Percentiles rank a stretch among this genome's conserved stretches.
Conservation (phyloP, 2,329 filamentous ascomycete genomes). For the Metarhizium anisopliae region DNA sequence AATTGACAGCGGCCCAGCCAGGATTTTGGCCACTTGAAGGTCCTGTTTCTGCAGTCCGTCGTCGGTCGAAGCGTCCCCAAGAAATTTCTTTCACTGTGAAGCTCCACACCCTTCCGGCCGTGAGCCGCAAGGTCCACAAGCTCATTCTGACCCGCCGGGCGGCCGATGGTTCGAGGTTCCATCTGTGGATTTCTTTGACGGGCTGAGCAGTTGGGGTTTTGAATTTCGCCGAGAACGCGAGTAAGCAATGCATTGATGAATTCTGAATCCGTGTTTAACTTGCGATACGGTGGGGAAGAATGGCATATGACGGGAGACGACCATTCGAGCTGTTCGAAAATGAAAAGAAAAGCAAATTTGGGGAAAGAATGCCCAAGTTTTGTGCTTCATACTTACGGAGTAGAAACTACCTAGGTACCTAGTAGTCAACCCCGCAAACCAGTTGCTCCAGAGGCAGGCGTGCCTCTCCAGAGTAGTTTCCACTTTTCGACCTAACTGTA, state of each 20-base stretch:
- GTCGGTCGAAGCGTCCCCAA: background rate
- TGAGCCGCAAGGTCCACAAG: background rate
- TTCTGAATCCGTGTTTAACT: too few relatives aligned
- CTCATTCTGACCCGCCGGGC: background rate
- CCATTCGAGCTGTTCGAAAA: too few relatives aligned
- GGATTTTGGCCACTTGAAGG: background rate
- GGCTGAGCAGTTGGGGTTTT: background rate
- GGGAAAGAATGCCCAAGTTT: too few relatives aligned
- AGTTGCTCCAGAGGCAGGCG: background rate
- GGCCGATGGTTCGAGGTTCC: background rate
- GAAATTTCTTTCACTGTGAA: background rate
- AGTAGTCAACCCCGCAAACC: background rate
- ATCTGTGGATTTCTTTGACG: background rate
- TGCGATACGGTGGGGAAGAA: too few relatives aligned
- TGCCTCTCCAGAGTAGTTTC: background rate
- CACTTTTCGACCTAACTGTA: background rate
- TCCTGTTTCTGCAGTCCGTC: background rate
- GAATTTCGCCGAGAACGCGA: background rate
- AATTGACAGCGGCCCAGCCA: background rate
- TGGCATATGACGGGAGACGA: too few relatives aligned
- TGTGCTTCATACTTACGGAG: too few relatives aligned
- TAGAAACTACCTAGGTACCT: too few relatives aligned
- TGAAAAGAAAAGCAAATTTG: background rate
- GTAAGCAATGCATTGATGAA: background rate
- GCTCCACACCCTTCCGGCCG: slow-evolving; percentile 2